phyloP scores from a whole-genome alignment of 1,284 basidiomycete genomes.

The Fomitopsis betulina region DNA sequence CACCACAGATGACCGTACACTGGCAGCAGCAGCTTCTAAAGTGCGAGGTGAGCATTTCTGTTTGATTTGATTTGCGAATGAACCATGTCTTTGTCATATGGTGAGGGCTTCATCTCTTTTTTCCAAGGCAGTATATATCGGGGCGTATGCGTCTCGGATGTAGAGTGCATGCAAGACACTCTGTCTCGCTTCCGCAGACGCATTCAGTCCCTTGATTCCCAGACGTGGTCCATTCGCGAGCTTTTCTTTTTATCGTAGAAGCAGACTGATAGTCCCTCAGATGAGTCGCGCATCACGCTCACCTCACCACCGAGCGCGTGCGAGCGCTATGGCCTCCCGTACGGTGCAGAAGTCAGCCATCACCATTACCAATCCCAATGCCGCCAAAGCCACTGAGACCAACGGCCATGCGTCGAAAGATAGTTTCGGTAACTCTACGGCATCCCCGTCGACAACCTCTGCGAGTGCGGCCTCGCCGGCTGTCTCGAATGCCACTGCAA shows the following conservation, averaged over 20 bases:
- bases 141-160: not conserved
- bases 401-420: constrained; percentile 32
- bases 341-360: constrained; percentile 76
- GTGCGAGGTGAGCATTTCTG: constrained; percentile 56
- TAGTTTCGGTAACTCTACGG: constrained; percentile 20
- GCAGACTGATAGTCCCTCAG: constrained; percentile 30
- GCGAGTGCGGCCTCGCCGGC: constrained; percentile 32
- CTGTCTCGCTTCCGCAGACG: not conserved
- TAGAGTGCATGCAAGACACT: not conserved
- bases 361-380: constrained; percentile 79
- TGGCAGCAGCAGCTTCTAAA: constrained; percentile 82
- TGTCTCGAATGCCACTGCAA: constrained; percentile 32
- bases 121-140: not conserved
- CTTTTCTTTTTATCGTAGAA: no score
- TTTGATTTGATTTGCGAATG: not conserved
- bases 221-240: no score
- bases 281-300: constrained; percentile 72
- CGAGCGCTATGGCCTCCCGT: constrained; percentile 75
- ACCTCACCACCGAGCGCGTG: constrained; percentile 75
- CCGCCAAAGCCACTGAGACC: constrained; percentile 40
- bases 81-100: constrained; percentile 1
- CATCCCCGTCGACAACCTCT: constrained; percentile 24
- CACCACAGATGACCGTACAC: constrained; percentile 64
- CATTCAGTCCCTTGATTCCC: no score
- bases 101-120: not conserved